A percentile compares a stretch with the other conserved stretches of the same genome.
Conservation (phyloP, 495 filamentous ascomycete species). For the Neurospora sp. region DNA sequence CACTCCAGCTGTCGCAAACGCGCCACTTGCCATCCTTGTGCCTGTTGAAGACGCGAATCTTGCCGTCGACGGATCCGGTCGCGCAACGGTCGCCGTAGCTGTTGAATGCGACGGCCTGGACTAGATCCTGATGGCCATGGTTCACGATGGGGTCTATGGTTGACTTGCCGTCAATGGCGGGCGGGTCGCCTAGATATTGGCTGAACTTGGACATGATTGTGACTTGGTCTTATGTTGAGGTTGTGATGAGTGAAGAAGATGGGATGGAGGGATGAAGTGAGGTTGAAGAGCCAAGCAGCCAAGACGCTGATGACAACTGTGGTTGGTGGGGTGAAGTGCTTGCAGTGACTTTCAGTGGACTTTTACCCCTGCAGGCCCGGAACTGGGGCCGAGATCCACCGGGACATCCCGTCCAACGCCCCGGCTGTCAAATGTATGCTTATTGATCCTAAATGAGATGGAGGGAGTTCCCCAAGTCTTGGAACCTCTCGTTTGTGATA, state of each 20-base stretch:
- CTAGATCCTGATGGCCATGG: conserved; percentile 58
- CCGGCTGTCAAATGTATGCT: not conserved
- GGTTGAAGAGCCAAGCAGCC: not conserved
- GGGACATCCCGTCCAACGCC: not conserved
- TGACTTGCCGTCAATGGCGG: conserved; percentile 65
- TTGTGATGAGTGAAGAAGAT: not conserved
- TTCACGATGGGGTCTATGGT: conserved; percentile 38
- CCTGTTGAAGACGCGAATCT: conserved; percentile 81
- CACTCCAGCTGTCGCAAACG: conserved; percentile 77
- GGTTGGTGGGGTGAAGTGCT: not conserved
- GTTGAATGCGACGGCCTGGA: conserved; percentile 60
- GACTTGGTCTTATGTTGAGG: not conserved
- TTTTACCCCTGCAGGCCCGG: not conserved
- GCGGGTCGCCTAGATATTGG: conserved; percentile 55
- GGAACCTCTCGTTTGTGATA: not conserved
- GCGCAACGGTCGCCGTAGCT: conserved; percentile 83
- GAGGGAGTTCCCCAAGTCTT: not conserved
- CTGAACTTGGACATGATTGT: conserved; percentile 13
- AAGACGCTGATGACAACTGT: not conserved
- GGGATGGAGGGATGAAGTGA: not conserved
- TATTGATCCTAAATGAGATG: not conserved
- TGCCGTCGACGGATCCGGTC: conserved; percentile 84
- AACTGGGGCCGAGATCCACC: not conserved
- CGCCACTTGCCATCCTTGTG: conserved; percentile 69
- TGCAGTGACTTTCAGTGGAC: not conserved